phyloP scores from a whole-genome alignment of 352 stramenopile species.

The Pythium chondricola region DNA sequence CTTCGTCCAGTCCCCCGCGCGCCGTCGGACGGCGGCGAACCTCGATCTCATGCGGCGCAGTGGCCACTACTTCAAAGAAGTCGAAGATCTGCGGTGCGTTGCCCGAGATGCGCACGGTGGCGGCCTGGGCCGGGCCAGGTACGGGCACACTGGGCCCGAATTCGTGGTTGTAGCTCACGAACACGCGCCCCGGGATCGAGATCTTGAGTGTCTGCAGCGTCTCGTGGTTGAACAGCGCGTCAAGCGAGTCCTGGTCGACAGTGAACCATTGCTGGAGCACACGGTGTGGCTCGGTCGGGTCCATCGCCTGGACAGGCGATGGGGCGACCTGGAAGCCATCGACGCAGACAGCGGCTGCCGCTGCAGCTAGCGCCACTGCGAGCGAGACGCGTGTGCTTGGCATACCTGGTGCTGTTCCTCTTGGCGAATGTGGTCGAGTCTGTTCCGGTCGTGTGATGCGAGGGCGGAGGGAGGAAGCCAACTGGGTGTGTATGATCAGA shows the following conservation, averaged over 20 bases:
- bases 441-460: no score
- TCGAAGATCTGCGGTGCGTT: constrained; percentile 11
- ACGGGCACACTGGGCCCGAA: neutral
- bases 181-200: constrained; percentile 44
- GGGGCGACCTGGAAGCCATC: constrained; percentile 8
- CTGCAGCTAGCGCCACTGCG: neutral
- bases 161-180: constrained; percentile 27
- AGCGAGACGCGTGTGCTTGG: constrained; percentile 1
- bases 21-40: constrained; percentile 4
- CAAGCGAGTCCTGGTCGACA: constrained; percentile 3
- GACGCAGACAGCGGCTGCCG: neutral
- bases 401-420: no score
- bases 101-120: constrained; percentile 14
- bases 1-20: constrained; percentile 1
- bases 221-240: constrained; percentile 5
- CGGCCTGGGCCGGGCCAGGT: neutral
- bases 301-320: neutral
- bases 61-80: constrained; percentile 16
- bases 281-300: constrained; percentile 1
- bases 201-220: constrained; percentile 35
- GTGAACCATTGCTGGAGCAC: constrained; percentile 11
- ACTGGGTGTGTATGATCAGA: no score
- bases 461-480: no score
- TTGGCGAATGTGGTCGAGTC: no score
- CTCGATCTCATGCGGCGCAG: constrained; percentile 5